Percentiles rank a stretch among this genome's conserved stretches.
Conservation (phyloP, 345 rosid genomes). For the Salix viminalis region DNA sequence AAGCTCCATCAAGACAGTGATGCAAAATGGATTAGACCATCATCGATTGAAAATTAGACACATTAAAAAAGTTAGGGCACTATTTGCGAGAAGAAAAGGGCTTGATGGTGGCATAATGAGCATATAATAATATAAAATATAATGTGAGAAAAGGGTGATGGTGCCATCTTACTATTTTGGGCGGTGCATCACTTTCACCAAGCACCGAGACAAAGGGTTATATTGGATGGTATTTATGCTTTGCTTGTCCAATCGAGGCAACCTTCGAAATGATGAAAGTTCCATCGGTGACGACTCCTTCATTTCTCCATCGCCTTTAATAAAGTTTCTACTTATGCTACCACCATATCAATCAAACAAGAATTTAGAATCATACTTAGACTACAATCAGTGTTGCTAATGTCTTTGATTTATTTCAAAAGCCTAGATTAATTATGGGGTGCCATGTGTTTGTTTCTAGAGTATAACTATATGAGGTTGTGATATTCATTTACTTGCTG, state of each 20-base stretch:
- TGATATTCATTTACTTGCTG: not conserved
- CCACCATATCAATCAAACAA: no score
- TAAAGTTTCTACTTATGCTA: no score
- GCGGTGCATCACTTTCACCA: conserved; percentile 35
- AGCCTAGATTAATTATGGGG: not conserved
- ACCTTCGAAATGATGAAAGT: conserved; percentile 15
- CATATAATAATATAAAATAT: not conserved
- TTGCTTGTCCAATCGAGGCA: conserved; percentile 22
- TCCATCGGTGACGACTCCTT: not conserved
- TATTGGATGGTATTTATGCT: conserved; percentile 15
- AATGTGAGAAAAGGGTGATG: conserved; percentile 23
- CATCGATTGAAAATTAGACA: not conserved
- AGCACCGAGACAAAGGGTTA: conserved; percentile 6
- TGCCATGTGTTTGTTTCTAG: not conserved
- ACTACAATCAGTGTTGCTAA: not conserved
- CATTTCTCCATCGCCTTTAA: not conserved
- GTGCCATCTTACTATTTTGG: conserved; percentile 30
- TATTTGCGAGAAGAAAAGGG: not conserved
- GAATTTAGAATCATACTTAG: not conserved
- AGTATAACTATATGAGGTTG: not conserved
- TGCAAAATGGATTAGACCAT: not conserved
- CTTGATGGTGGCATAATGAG: not conserved
- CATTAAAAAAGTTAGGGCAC: not conserved
- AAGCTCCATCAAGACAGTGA: not conserved
- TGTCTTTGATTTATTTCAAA: no score